Conservation (phyloP, 1,284 basidiomycete species). For the Trichosporon sp. region DNA sequence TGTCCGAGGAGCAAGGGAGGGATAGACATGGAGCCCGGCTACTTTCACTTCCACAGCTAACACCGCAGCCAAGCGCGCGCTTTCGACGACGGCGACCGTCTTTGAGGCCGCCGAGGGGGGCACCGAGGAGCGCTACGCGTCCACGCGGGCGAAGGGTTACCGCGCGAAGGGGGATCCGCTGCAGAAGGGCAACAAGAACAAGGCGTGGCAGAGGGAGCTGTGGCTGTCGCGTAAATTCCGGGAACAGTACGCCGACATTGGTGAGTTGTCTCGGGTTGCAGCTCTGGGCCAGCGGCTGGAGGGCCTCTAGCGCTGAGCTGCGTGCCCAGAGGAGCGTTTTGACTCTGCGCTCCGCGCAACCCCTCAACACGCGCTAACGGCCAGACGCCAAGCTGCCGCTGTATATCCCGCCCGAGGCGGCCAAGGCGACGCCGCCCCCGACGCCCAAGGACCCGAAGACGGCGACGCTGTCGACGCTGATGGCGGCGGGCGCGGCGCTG, state of each 20-base stretch:
- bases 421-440: background rate
- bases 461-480: constrained; percentile 71
- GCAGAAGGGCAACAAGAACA: background rate
- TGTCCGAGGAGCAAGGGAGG: background rate
- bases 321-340: too few species aligned
- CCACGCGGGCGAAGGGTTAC: background rate
- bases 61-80: background rate
- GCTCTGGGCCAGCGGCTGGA: too few species aligned
- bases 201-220: background rate
- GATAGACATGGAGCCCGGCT: background rate
- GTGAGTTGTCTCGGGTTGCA: background rate
- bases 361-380: background rate
- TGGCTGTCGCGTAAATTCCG: background rate
- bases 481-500: constrained; percentile 90
- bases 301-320: too few species aligned
- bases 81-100: background rate
- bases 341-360: too few species aligned
- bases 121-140: background rate
- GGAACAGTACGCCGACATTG: background rate
- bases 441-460: constrained; percentile 21
- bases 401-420: constrained; percentile 25
- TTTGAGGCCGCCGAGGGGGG: background rate
- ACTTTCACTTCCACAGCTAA: background rate
- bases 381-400: constrained; percentile 20
- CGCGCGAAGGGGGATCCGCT: background rate